Evolutionary conservation across 805 yeast species (phyloP), one percentile per base, ranked within the genome.

Genomic region (Wickerhamomyces tratensis): DNA sequence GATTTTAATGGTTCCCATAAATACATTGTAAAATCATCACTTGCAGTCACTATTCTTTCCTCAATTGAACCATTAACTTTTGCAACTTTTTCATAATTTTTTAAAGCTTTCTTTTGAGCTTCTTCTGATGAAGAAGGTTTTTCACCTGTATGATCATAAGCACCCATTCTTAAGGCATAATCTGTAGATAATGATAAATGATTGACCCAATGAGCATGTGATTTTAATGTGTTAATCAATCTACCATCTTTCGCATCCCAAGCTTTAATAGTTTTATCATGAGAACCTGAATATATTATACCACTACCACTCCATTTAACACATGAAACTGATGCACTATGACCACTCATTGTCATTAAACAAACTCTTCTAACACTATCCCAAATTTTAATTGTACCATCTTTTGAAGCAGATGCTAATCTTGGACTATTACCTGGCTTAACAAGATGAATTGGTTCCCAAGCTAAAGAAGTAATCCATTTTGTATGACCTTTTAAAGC

Each of bases 191-290:
- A 67, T 0, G 96, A 84, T 45, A 93, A 68, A 63, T 91, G 98
- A 60, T 93, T 93, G 39, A 93, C 93, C 98, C 98, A 93, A 64
- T 93, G 98, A 2, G 95, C 97, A 60, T 93, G 98, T 37, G 93
- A 75, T 59, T 80, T 81, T 49, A 93, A 67, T 4, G 87, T 79
- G 58, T 85, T 86, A 33, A 84, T 69, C 50, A 94, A 77, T 50
- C 75, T 76, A 30, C 97, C 98, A 39, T 74, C 76, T 36, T 71
- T 66, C 6, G 86, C 77, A 55, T 86, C 91, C 98, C 98, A 93
- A 1, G 85, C 86, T 61, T 81, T 83, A 49, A 93, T 82, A 6
- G 96, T 85, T 58, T 89, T 91, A 62, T 93, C 98, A 57, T 93
- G 98, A 8, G 97, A 88, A 1, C 86, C 89, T 31, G 94, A 78